A percentile compares a stretch with the other conserved stretches of the same genome.
Conservation (phyloP, 768 basidiomycete genomes). For the Boletus rufocinnamomeus region DNA sequence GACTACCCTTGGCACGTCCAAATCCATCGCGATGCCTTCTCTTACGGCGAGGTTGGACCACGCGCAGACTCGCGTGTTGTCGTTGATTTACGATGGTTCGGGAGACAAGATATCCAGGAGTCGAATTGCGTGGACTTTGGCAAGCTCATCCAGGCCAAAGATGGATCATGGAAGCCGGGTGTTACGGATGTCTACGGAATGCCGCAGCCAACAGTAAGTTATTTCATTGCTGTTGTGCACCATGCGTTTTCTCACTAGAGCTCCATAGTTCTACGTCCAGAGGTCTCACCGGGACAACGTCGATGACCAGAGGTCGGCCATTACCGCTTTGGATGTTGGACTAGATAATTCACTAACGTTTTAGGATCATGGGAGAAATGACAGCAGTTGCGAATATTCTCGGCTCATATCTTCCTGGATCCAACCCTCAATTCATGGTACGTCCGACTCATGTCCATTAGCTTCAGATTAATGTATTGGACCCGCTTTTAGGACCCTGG, state of each 20-base stretch:
- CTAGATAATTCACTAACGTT: neutral
- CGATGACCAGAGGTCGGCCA: neutral
- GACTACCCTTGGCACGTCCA: neutral
- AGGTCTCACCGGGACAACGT: neutral
- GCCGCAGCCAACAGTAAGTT: neutral
- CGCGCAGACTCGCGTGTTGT: neutral
- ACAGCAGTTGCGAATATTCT: neutral
- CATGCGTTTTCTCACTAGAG: neutral
- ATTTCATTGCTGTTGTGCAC: neutral
- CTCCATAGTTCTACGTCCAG: neutral
- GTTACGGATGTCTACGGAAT: neutral
- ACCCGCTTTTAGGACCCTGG: neutral
- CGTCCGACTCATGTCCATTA: neutral
- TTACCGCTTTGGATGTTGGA: neutral
- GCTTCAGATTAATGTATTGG: neutral
- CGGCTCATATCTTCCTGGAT: neutral
- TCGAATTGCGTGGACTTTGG: neutral
- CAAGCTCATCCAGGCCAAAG: neutral
- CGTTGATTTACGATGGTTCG: neutral
- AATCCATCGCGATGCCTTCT: neutral
- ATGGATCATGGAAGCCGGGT: neutral
- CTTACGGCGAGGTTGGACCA: neutral
- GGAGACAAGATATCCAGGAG: neutral
- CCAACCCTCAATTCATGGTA: neutral
- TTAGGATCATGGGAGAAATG: neutral